Base-by-base conservation (phyloP, 2,329 filamentous ascomycete species). In the Paracoccidioides lutzii region DNA sequence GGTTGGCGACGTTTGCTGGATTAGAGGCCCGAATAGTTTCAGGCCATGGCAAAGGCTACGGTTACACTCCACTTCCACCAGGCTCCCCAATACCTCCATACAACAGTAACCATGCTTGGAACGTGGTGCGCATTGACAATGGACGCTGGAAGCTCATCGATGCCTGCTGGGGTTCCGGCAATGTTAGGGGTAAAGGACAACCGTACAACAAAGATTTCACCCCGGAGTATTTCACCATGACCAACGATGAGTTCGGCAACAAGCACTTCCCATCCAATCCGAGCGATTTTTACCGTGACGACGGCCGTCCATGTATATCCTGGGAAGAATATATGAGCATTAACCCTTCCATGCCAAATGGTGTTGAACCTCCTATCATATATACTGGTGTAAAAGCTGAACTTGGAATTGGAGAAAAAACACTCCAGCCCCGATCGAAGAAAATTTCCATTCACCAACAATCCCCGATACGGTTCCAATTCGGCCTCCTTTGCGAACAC, bases 121-220 rank as follows among this genome's bases (percentile, higher is more conserved):
- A 95, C 65, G 90, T 87, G 0, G 88, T 96, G 5, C 80, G 82
- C 53, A 89, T 97, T 57, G 91, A 97, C 63, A 81, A 83, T 32
- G 88, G 88, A 2, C 81, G 83, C 60, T 97, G 91, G 91, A 95
- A 96, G 71, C 78, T 97, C 1, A 73, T 97, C 51, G 93, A 98
- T 65, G 72, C 86, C 0, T 97, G 91, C 67, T 98, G 93, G 93
- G 93, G 93, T 42, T 88, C 91, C 0, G 91, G 91, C 1, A 76
- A 81, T 59, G 71, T 95, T 7, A 71, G 76, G 45, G 75, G 74
- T 1, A 58, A 69, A 65, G 76, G 75, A 14, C 71, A 78, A 56
- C 69, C 75, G 1, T 96, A 90, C 71, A 79, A 79, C 45, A 79
- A 85, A 62, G 67, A 75, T 3, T 95, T 96, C 68, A 78, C 75